Conservation (phyloP, 176 grass and related monocot genomes). For the Musa itinerans region DNA sequence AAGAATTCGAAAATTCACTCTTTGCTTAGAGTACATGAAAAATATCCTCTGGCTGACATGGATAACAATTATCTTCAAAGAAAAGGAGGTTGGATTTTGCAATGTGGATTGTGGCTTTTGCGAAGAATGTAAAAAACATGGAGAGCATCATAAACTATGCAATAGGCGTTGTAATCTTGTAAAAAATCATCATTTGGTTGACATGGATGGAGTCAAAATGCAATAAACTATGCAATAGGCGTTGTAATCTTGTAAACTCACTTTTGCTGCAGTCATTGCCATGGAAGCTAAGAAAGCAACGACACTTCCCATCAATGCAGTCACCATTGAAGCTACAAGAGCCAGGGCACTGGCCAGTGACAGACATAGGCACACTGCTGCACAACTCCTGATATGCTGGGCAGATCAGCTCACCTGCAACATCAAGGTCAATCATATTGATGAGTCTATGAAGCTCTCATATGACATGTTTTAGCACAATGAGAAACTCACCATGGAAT, state of each 20-base stretch:
- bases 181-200: neutral
- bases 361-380: constrained; percentile 27
- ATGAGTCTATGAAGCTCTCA: constrained; percentile 7
- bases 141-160: too few relatives aligned
- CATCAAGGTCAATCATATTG: constrained; percentile 21
- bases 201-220: neutral
- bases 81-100: neutral
- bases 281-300: constrained; percentile 91
- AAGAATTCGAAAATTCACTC: too few relatives aligned
- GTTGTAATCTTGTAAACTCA: neutral
- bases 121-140: neutral
- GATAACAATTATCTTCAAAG: neutral
- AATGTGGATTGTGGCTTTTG: neutral
- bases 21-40: too few relatives aligned
- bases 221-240: neutral
- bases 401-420: constrained; percentile 94
- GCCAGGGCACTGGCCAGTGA: constrained; percentile 66
- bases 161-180: too few relatives aligned
- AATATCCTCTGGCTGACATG: neutral
- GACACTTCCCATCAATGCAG: constrained; percentile 82
- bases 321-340: constrained; percentile 82
- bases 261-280: constrained; percentile 12
- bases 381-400: constrained; percentile 88
- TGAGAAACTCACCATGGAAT: constrained; percentile 50
- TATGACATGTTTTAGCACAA: constrained; percentile 1